phyloP scores from a whole-genome alignment of 1,139 yeast species.

The Hansenula lynferdii region DNA sequence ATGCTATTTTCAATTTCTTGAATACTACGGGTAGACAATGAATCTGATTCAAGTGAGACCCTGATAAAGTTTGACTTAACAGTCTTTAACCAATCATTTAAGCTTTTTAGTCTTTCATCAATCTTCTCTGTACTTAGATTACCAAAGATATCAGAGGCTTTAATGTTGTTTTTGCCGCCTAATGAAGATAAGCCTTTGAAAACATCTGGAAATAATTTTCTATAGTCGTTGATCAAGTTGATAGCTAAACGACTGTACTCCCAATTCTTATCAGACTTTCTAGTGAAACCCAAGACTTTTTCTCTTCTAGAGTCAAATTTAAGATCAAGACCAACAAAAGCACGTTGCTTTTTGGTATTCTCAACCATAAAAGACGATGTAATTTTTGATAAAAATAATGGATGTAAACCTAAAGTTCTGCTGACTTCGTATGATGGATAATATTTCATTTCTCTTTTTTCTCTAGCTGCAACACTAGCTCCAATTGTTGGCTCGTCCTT shows the following conservation, averaged over 20 bases:
- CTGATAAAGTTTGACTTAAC: slow-evolving; percentile 51
- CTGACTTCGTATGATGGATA: slow-evolving; percentile 66
- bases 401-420: slow-evolving; percentile 50
- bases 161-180: background rate
- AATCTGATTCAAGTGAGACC: slow-evolving; percentile 76
- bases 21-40: slow-evolving; percentile 64
- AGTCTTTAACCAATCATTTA: slow-evolving; percentile 55
- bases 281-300: slow-evolving; percentile 86
- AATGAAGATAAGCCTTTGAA: slow-evolving; percentile 33
- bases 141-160: slow-evolving; percentile 3
- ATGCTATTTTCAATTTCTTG: slow-evolving; percentile 64
- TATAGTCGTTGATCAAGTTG: slow-evolving; percentile 58
- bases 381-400: slow-evolving; percentile 67
- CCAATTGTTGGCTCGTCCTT: slow-evolving; percentile 63
- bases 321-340: slow-evolving; percentile 81
- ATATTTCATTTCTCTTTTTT: slow-evolving; percentile 52
- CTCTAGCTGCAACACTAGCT: slow-evolving; percentile 50
- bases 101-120: slow-evolving; percentile 36
- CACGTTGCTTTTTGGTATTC: slow-evolving; percentile 45
- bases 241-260: slow-evolving; percentile 77
- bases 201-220: slow-evolving; percentile 54
- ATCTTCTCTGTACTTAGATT: slow-evolving; percentile 33
- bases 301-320: slow-evolving; percentile 76
- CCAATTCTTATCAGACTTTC: slow-evolving; percentile 70
- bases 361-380: slow-evolving; percentile 69